Base-by-base conservation (phyloP, 2,329 filamentous ascomycete species). In the Exophiala dermatitidis region DNA sequence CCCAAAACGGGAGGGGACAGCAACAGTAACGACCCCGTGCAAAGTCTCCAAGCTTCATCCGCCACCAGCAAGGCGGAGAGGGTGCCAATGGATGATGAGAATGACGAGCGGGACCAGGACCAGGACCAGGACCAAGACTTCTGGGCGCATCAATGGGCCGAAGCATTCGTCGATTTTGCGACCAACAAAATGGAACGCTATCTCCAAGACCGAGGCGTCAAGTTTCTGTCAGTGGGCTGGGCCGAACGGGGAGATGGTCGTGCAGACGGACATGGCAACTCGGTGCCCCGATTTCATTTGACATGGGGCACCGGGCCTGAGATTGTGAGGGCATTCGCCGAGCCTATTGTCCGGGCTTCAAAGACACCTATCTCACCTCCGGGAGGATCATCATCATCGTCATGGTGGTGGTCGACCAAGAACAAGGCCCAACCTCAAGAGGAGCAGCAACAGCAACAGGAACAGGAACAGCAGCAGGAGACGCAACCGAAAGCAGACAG, bases 161-260 rank as follows among this genome's bases (percentile, higher is more conserved):
- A 80, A 64, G 80, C 80, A 0, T 83, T 82, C 66, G 80, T 83
- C 49, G 68, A 82, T 66, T 83, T 84, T 64, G 80, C 81, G 1
- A 67, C 76, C 1, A 77, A 79, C 61, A 77, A 76, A 59, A 75
- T 83, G 73, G 80, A 83, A 67, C 56, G 60, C 28, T 84, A 83
- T 54, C 72, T 83, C 57, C 78, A 77, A 60, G 72, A 67, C 0
- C 68, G 71, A 4, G 81, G 81, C 1, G 60, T 81, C 12, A 70
- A 74, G 0, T 82, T 83, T 57, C 62, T 71, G 46, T 79, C 74
- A 52, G 79, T 83, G 1, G 78, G 77, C 29, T 83, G 81, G 80
- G 81, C 80, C 1, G 80, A 83, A 71, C 71, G 80, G 3, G 81
- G 81, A 2, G 74, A 74, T 51, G 80, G 80, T 0, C 63, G 66